Evolutionary conservation across 2,329 filamentous ascomycete species (phyloP), one percentile per base, ranked within the genome.

Genomic region (Aureobasidium sp.): DNA sequence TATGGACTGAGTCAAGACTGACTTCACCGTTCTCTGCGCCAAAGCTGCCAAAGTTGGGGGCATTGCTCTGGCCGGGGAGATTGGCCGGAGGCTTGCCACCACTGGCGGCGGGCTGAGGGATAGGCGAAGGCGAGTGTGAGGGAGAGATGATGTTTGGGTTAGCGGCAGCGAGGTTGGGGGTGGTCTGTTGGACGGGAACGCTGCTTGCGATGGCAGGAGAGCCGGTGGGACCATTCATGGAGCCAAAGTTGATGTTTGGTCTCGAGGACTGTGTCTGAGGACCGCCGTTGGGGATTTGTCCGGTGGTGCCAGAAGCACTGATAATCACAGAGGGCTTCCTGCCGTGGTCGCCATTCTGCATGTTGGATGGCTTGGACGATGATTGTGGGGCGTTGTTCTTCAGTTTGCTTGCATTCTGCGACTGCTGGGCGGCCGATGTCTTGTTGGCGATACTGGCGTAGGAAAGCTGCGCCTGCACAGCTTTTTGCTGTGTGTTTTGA

Each of bases 271-370:
- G 82, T 65, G 80, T 74, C 44, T 85, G 84, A 62, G 83, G 82
- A 62, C 85, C 88, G 69, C 90, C 90, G 81, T 95, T 96, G 69
- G 87, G 82, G 65, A 87, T 84, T 74, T 86, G 89, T 72, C 87
- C 87, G 68, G 83, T 89, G 62, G 89, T 84, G 68, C 88, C 90
- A 72, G 89, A 89, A 69, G 91, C 87, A 75, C 85, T 92, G 80
- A 97, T 96, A 71, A 92, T 96, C 71, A 96, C 88, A 20, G 93
- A 96, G 67, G 87, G 86, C 78, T 96, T 96, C 73, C 91, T 86
- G 72, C 81, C 83, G 79, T 97, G 92, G 69, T 91, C 87, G 60
- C 67, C 65, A 63, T 75, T 71, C 51, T 74, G 71, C 44, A 74
- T 73, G 63, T 75, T 75, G 66, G 73, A 71, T 65, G 52, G 70